These are phyloP conservation scores for Tephrocybe sp. DNA, from an alignment of 768 basidiomycete species.

Conservation along the genomic window DNA sequence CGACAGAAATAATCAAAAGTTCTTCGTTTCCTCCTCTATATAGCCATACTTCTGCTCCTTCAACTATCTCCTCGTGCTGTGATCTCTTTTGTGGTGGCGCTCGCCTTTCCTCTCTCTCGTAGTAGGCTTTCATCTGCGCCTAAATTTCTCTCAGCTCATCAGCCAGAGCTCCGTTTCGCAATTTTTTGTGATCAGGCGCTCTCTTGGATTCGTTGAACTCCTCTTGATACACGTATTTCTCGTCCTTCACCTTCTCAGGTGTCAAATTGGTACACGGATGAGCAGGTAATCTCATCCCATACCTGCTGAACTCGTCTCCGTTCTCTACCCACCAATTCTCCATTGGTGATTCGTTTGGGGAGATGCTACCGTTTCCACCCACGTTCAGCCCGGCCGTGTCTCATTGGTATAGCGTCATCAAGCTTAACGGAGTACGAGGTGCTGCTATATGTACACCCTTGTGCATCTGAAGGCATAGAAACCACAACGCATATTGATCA, in stretches of 20 bases:
- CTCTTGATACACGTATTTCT: conserved; percentile 18
- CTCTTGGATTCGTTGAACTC: conserved; percentile 20
- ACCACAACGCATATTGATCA: conserved; percentile 33
- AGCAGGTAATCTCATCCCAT: conserved; percentile 28
- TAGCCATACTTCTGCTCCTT: too few species aligned
- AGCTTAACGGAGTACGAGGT: conserved; percentile 25
- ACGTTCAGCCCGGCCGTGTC: conserved; percentile 42
- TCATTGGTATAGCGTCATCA: conserved; percentile 25
- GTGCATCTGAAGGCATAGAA: conserved; percentile 28
- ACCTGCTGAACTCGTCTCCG: conserved; percentile 21
- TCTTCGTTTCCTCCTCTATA: too few species aligned
- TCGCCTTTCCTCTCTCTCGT: background rate
- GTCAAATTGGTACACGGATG: too few species aligned
- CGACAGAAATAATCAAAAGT: too few species aligned
- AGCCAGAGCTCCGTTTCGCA: conserved; percentile 4
- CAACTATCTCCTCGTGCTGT: too few species aligned
- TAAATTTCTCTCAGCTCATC: conserved; percentile 2
- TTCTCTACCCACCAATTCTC: conserved; percentile 36
- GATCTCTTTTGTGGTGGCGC: background rate
- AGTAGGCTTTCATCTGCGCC: conserved; percentile 2
- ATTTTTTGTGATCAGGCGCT: conserved; percentile 6
- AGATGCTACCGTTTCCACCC: conserved; percentile 23
- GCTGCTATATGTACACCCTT: conserved; percentile 34
- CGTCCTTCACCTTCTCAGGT: conserved; percentile 1
- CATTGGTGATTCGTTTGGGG: conserved; percentile 34